A percentile compares a stretch with the other conserved stretches of the same genome.
These are phyloP conservation scores for Leishmania guyanensis DNA, from an alignment of 208 protist species.

Conservation along the genomic window DNA sequence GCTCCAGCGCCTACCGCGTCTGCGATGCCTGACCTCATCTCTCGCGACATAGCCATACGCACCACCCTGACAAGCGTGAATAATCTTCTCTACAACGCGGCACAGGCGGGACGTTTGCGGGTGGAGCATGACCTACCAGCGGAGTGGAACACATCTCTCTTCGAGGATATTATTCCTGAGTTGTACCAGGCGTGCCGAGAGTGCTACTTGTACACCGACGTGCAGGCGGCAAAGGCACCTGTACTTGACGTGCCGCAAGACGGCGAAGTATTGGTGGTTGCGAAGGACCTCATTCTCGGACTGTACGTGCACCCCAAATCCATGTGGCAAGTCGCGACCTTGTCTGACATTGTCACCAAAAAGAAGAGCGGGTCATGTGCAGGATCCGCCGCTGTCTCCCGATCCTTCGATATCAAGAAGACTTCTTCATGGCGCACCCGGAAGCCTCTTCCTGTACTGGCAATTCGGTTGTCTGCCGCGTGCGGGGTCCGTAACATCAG, in stretches of 20 bases:
- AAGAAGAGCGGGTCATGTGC: background rate
- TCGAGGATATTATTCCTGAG: constrained; percentile 55
- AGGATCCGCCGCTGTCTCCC: background rate
- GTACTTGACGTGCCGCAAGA: background rate
- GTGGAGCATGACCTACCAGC: constrained; percentile 11
- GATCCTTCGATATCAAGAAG: background rate
- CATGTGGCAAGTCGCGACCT: no score
- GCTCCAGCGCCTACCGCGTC: background rate
- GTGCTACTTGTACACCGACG: constrained; percentile 40
- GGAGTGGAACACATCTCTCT: constrained; percentile 49
- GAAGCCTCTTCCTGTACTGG: constrained; percentile 8
- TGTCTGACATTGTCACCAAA: background rate
- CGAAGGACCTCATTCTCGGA: constrained; percentile 25
- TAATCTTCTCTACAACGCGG: constrained; percentile 34
- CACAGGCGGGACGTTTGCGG: constrained; percentile 6
- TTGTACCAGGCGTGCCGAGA: constrained; percentile 52
- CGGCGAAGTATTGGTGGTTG: constrained; percentile 6
- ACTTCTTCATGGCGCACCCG: background rate
- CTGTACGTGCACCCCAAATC: constrained; percentile 30
- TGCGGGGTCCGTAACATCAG: constrained; percentile 29
- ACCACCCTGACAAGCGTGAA: constrained; percentile 39
- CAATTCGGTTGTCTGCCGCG: constrained; percentile 6
- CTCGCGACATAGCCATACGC: constrained; percentile 34
- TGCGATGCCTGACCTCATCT: constrained; percentile 13
- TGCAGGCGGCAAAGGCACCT: constrained; percentile 16